These are phyloP conservation scores for Monosporascus sp. DNA, from an alignment of 2,329 filamentous ascomycete species.

Conservation along the genomic window DNA sequence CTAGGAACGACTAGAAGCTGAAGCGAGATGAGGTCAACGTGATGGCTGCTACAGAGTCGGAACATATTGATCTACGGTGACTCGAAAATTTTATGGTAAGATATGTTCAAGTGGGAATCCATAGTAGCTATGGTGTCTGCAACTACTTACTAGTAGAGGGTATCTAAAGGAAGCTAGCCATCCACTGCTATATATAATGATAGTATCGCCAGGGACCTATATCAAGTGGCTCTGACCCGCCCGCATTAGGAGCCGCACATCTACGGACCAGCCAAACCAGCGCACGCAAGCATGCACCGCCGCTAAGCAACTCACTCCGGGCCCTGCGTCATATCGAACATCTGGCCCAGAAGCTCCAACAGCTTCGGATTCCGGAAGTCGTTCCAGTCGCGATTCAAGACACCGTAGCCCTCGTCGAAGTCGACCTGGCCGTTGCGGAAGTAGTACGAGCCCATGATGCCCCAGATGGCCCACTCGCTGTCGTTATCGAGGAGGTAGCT, in stretches of 20 bases:
- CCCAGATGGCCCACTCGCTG: constrained; percentile 56
- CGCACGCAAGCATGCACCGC: too few species aligned
- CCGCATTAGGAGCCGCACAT: too few species aligned
- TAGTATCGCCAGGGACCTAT: too few species aligned
- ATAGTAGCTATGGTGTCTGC: too few species aligned
- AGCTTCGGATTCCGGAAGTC: constrained; percentile 34
- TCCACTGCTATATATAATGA: background rate
- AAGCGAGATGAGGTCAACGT: too few species aligned
- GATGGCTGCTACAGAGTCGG: too few species aligned
- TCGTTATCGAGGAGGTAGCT: constrained; percentile 51
- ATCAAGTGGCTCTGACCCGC: too few species aligned
- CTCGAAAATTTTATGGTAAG: too few species aligned
- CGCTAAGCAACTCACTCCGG: constrained; percentile 19
- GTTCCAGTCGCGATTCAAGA: constrained; percentile 39
- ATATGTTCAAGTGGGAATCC: too few species aligned
- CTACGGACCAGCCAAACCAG: too few species aligned
- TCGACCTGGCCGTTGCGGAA: constrained; percentile 45
- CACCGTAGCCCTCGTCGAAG: constrained; percentile 48
- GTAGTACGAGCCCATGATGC: constrained; percentile 54
- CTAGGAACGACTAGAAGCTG: too few species aligned
- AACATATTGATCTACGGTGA: too few species aligned
- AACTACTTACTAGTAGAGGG: background rate
- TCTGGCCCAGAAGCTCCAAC: constrained; percentile 25
- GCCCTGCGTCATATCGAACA: constrained; percentile 37
- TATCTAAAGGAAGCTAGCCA: background rate